These are phyloP conservation scores for Ceratobasidium sp. DNA, from an alignment of 1,284 basidiomycete genomes.

Conservation along the genomic window DNA sequence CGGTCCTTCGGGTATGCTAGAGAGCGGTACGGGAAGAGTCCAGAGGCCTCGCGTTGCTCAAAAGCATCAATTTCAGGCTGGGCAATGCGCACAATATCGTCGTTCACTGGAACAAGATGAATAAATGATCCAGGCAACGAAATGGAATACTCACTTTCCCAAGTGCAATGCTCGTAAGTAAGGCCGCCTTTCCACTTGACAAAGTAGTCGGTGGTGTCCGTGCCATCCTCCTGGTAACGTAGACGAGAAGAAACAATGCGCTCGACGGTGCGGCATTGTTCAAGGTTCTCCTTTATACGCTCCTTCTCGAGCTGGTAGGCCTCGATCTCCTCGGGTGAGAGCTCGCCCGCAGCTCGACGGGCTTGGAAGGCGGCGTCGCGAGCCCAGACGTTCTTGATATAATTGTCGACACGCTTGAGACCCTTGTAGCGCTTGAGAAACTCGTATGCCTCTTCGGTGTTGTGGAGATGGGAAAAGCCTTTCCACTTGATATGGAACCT, in stretches of 20 bases:
- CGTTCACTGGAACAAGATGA: slow-evolving; percentile 53
- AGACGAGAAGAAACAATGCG: slow-evolving; percentile 89
- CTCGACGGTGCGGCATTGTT: slow-evolving; percentile 92
- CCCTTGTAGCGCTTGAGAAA: slow-evolving; percentile 94
- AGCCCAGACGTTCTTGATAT: slow-evolving; percentile 83
- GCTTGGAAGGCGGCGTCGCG: slow-evolving; percentile 74
- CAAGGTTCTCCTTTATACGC: slow-evolving; percentile 87
- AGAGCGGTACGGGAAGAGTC: slow-evolving; percentile 89
- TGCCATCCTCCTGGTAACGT: slow-evolving; percentile 63
- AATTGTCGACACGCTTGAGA: slow-evolving; percentile 98
- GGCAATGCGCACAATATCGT: slow-evolving; percentile 80
- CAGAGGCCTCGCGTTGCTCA: slow-evolving; percentile 79
- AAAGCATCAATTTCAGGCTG: slow-evolving; percentile 84
- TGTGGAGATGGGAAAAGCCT: slow-evolving; percentile 91
- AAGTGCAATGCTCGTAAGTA: slow-evolving; percentile 95
- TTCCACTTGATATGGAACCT: slow-evolving; percentile 98
- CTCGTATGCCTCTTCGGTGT: slow-evolving; percentile 96
- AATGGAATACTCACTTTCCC: slow-evolving; percentile 73
- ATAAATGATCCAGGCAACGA: background rate
- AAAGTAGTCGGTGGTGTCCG: slow-evolving; percentile 81
- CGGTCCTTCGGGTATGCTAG: slow-evolving; percentile 71
- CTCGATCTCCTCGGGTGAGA: slow-evolving; percentile 90
- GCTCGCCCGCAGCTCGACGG: slow-evolving; percentile 71
- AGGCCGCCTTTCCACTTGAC: slow-evolving; percentile 95
- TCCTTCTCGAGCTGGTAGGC: slow-evolving; percentile 90